Base-by-base conservation (phyloP, 176 grass and related monocot species). In the Rhynchospora pubera region DNA sequence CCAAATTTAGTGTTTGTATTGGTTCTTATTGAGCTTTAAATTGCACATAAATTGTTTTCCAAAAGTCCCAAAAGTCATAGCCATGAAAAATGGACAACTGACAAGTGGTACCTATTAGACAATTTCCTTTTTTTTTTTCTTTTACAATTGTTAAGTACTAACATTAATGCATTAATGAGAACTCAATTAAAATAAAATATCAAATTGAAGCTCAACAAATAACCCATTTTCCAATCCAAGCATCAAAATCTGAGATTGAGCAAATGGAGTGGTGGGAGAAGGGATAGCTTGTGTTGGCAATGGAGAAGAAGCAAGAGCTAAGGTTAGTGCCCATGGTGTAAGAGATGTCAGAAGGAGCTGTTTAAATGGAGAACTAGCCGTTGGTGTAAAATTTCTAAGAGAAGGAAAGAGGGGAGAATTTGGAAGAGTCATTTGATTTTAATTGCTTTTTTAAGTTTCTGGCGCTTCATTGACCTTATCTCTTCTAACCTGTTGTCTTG, bases 221-320 rank as follows among this genome's bases (percentile, higher is more conserved):
- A 73, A 97, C 94, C 92, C 94, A 62, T 88, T 88, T 52, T 92
- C 92, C 30, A 97, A 86, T 78, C 92, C 95, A 3, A 97, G 84
- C 85, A 85, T 89, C 90, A 94, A 78, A 5, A 52, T 89, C 86
- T 87, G 86, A 14, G 91, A 92, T 50, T 94, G 90, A 21, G 89
- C 83, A 81, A 91, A 97, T 10, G 92, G 92, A 52, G 94, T 97
- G 57, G 81, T 51, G 65, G 65, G 39, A 28, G 73, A 86, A 90
- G 84, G 73, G 50, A 86, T 72, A 50, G 81, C 88, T 30, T 76
- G 48, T 26, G 76, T 34, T 55, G 85, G 74, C 21, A 87, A 77
- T 32, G 88, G 88, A 43, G 85, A 80, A 61, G 61, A 84, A 55
- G 16, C 9, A 4, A 90, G 58, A 24, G 67, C 57, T n/a, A 90